Evolutionary conservation across 495 filamentous ascomycete species (phyloP).

Genomic region (Hypomontagnella submonticulosa): DNA sequence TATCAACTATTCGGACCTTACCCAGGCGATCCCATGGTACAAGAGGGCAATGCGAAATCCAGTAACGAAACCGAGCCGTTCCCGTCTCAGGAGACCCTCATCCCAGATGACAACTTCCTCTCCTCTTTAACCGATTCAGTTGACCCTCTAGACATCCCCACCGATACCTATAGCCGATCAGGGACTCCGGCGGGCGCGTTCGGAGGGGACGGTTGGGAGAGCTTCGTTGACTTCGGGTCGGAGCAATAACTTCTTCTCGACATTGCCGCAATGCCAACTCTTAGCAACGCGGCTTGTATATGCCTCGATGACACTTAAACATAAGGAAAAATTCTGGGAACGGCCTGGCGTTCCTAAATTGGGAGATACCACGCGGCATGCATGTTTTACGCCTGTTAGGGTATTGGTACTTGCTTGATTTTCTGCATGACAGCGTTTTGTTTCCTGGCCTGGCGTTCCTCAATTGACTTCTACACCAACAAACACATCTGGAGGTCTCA

Average conservation of each 20-base stretch:
- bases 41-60: background rate
- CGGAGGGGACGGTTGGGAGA: slow-evolving; percentile 40
- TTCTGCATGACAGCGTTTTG: slow-evolving; percentile 31
- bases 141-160: slow-evolving; percentile 18
- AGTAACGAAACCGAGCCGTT: background rate
- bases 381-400: slow-evolving; percentile 28
- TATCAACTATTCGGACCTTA: slow-evolving; percentile 29
- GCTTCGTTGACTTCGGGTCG: slow-evolving; percentile 43
- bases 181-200: slow-evolving; percentile 30
- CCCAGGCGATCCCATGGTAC: slow-evolving; percentile 10
- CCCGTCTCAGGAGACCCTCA: background rate
- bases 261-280: background rate
- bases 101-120: slow-evolving; percentile 18
- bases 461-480: slow-evolving; percentile 3
- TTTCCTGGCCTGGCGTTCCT: slow-evolving; percentile 13
- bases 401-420: slow-evolving; percentile 15
- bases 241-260: slow-evolving; percentile 36
- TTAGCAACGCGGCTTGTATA: slow-evolving; percentile 5
- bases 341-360: background rate
- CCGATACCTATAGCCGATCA: slow-evolving; percentile 19
- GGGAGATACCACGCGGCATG: slow-evolving; percentile 15
- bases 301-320: slow-evolving; percentile 9
- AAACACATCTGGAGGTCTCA: background rate
- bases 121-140: slow-evolving; percentile 22
- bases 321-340: background rate